Conservation (phyloP, 257 asterid species). For the Mentha longifolia region DNA sequence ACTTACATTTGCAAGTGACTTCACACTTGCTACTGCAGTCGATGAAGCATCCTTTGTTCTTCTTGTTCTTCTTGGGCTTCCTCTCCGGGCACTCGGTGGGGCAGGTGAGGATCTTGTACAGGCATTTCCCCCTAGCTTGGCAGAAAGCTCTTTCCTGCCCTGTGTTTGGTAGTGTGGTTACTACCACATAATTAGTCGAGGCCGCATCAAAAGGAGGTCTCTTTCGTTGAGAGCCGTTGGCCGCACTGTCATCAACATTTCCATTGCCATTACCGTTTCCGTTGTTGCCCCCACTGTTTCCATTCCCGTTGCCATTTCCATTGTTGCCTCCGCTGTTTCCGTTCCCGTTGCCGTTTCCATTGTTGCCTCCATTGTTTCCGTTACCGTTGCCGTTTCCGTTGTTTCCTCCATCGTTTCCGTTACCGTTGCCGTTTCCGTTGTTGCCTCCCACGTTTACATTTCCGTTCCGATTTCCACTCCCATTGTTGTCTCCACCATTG, state of each 20-base stretch:
- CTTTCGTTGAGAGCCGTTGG: conserved; percentile 14
- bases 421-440: background rate
- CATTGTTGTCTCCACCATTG: background rate
- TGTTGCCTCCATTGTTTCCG: background rate
- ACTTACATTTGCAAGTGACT: conserved; percentile 68
- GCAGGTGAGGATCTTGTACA: conserved; percentile 51
- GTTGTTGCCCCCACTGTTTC: background rate
- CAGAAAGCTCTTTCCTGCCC: conserved; percentile 58
- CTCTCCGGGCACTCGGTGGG: conserved; percentile 58
- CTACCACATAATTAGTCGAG: conserved; percentile 41
- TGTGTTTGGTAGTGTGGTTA: conserved; percentile 43
- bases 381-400: conserved; percentile 12
- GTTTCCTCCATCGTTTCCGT: background rate
- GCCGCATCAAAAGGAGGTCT: conserved; percentile 42
- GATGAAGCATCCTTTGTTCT: conserved; percentile 60
- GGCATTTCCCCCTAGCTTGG: conserved; percentile 48
- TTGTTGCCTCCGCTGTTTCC: conserved; percentile 3
- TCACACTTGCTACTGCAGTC: conserved; percentile 72
- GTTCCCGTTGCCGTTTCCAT: conserved; percentile 6
- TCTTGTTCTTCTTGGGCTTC: conserved; percentile 66
- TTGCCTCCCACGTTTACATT: conserved; percentile 7
- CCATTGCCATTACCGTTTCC: conserved; percentile 26
- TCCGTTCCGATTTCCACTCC: conserved; percentile 9
- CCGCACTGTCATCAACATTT: conserved; percentile 5
- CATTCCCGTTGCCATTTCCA: conserved; percentile 1